Evolutionary conservation across 352 stramenopile species (phyloP).

Genomic region (Pythium periplocum): DNA sequence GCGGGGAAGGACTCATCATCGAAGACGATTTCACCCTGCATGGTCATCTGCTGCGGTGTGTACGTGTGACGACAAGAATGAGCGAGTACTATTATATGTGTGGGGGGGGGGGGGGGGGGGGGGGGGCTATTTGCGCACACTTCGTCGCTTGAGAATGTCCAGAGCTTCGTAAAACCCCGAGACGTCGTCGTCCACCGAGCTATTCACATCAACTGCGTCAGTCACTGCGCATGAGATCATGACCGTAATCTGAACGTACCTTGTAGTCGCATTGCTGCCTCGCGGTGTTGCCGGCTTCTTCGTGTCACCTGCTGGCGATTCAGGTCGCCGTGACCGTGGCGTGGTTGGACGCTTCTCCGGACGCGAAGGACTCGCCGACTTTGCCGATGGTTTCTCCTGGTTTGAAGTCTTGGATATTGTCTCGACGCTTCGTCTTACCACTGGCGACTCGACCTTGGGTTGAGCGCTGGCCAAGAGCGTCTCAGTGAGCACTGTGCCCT

Average conservation of each 20-base stretch:
- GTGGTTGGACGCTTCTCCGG: too few relatives aligned
- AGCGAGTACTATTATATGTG: too few relatives aligned
- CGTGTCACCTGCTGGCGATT: neutral
- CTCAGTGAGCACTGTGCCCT: slow-evolving; percentile 45
- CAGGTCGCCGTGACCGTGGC: too few relatives aligned
- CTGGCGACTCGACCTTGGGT: slow-evolving; percentile 1
- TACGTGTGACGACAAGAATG: too few relatives aligned
- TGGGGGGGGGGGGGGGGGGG: too few relatives aligned
- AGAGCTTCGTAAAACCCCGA: slow-evolving; percentile 74
- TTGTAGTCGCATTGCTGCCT: neutral
- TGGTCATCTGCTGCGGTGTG: too few relatives aligned
- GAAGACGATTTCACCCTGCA: too few relatives aligned
- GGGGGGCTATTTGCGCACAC: slow-evolving; percentile 7
- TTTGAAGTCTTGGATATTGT: neutral
- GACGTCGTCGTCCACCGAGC: slow-evolving; percentile 67
- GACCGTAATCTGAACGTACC: neutral
- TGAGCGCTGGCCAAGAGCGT: slow-evolving; percentile 20
- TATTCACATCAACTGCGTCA: slow-evolving; percentile 1
- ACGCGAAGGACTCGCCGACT: neutral
- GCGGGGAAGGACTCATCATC: too few relatives aligned
- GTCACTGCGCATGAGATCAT: too few relatives aligned
- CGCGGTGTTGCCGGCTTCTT: slow-evolving; percentile 9
- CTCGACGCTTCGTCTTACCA: neutral
- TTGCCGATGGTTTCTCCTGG: slow-evolving; percentile 1
- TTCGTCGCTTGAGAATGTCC: slow-evolving; percentile 57